Evolutionary conservation across 1,284 basidiomycete species (phyloP).

Genomic region (Puccinia sorghi): DNA sequence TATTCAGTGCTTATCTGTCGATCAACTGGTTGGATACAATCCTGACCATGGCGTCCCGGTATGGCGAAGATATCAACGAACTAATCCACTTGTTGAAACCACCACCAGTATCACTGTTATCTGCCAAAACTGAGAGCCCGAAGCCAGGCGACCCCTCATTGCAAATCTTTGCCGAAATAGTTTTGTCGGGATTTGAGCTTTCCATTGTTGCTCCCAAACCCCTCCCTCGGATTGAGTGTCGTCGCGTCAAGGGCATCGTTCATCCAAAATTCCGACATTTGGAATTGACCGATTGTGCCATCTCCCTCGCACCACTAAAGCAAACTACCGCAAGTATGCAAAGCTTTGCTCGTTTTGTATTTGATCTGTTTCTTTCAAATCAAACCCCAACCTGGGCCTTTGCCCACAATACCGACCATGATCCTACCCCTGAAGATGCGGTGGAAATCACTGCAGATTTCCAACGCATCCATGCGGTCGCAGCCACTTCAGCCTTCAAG

Average conservation of each 20-base stretch:
- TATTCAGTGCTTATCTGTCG: slow-evolving; percentile 34
- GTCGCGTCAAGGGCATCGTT: slow-evolving; percentile 19
- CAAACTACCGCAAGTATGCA: not conserved
- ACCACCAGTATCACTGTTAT: not conserved
- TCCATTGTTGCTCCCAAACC: slow-evolving; percentile 31
- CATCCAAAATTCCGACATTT: slow-evolving; percentile 29
- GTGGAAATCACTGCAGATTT: slow-evolving; percentile 35
- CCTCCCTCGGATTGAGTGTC: slow-evolving; percentile 31
- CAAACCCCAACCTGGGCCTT: slow-evolving; percentile 31
- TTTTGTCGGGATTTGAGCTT: slow-evolving; percentile 31
- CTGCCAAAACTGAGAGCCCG: slow-evolving; percentile 6
- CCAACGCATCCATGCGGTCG: slow-evolving; percentile 34
- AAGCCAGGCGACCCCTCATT: not conserved
- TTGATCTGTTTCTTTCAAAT: slow-evolving; percentile 37
- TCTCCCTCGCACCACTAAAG: slow-evolving; percentile 28
- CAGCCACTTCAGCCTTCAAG: slow-evolving; percentile 41
- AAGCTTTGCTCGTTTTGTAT: slow-evolving; percentile 34
- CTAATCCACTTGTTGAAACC: slow-evolving; percentile 24
- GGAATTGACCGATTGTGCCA: slow-evolving; percentile 25
- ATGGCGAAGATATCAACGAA: slow-evolving; percentile 40
- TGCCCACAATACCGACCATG: not conserved
- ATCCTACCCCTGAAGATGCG: slow-evolving; percentile 4
- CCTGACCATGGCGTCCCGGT: slow-evolving; percentile 32
- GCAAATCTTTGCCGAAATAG: slow-evolving; percentile 17
- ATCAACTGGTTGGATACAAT: slow-evolving; percentile 39